Conservation (phyloP, 176 grass and related monocot genomes). For the Carex littledalei region DNA sequence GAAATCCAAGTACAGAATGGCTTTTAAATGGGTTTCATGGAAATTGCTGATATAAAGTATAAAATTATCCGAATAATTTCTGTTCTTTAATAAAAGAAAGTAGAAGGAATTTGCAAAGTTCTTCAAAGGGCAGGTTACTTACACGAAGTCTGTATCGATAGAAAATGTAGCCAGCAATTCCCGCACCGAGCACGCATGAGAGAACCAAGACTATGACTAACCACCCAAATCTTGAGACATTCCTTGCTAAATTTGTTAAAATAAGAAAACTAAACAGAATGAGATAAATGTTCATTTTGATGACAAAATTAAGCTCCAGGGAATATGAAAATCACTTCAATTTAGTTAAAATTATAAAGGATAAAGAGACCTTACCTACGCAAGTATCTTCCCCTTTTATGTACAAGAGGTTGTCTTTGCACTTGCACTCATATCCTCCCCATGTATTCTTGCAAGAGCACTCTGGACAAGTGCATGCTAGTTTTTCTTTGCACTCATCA, state of each 20-base stretch:
- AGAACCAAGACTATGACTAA: conserved; percentile 48
- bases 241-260: conserved; percentile 35
- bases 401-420: conserved; percentile 79
- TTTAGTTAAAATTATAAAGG: neutral
- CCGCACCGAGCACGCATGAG: conserved; percentile 48
- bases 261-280: neutral
- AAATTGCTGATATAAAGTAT: neutral
- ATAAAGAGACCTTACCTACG: conserved; percentile 46
- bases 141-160: conserved; percentile 98
- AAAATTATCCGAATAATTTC: neutral
- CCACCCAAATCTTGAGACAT: conserved; percentile 56
- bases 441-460: conserved; percentile 94
- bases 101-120: neutral
- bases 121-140: neutral
- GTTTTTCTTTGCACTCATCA: conserved; percentile 81
- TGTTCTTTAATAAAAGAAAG: neutral
- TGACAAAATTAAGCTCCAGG: neutral
- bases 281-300: neutral
- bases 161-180: conserved; percentile 68
- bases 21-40: neutral
- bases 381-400: conserved; percentile 74
- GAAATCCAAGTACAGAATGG: neutral
- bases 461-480: conserved; percentile 83
- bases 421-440: conserved; percentile 88
- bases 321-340: neutral